Percentiles rank a stretch among this genome's conserved stretches.
Evolutionary conservation across 2,329 filamentous ascomycete genomes (phyloP).

Genomic region (Rasamsonia emersonii): DNA sequence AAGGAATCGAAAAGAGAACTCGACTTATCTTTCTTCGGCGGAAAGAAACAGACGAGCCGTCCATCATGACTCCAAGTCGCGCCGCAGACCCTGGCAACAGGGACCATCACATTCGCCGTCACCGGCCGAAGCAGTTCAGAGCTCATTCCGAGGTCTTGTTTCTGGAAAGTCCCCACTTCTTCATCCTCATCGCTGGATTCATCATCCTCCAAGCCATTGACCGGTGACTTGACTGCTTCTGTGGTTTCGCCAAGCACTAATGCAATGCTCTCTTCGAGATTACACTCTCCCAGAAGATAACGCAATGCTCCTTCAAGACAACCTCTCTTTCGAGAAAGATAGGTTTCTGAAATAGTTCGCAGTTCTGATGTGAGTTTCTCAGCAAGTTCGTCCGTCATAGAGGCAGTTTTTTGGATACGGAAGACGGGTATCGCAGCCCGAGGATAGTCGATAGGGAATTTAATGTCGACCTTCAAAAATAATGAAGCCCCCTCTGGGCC

Average conservation of each 20-base stretch:
- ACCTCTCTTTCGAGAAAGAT: constrained; percentile 44
- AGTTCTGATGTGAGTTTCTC: constrained; percentile 44
- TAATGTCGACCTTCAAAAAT: constrained; percentile 50
- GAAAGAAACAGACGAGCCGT: constrained; percentile 50
- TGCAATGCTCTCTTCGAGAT: constrained; percentile 48
- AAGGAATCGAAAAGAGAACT: constrained; percentile 41
- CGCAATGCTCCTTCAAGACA: constrained; percentile 55
- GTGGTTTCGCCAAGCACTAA: constrained; percentile 51
- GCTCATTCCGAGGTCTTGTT: constrained; percentile 38
- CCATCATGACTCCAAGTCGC: constrained; percentile 51
- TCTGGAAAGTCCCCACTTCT: constrained; percentile 34
- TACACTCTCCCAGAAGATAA: constrained; percentile 52
- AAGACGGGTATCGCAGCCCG: constrained; percentile 42
- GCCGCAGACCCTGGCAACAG: constrained; percentile 51
- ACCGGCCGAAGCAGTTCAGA: constrained; percentile 45
- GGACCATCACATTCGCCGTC: constrained; percentile 56
- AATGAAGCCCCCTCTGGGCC: constrained; percentile 42
- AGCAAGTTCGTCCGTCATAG: constrained; percentile 44
- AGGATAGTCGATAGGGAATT: constrained; percentile 52
- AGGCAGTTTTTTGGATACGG: constrained; percentile 49
- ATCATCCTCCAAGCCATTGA: constrained; percentile 50
- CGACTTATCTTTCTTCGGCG: constrained; percentile 43
- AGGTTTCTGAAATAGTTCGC: constrained; percentile 46
- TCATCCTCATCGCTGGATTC: constrained; percentile 82
- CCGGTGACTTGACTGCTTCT: constrained; percentile 34